These are phyloP conservation scores for Fusarium coicis DNA, from an alignment of 2,329 filamentous ascomycete species.

Conservation along the genomic window DNA sequence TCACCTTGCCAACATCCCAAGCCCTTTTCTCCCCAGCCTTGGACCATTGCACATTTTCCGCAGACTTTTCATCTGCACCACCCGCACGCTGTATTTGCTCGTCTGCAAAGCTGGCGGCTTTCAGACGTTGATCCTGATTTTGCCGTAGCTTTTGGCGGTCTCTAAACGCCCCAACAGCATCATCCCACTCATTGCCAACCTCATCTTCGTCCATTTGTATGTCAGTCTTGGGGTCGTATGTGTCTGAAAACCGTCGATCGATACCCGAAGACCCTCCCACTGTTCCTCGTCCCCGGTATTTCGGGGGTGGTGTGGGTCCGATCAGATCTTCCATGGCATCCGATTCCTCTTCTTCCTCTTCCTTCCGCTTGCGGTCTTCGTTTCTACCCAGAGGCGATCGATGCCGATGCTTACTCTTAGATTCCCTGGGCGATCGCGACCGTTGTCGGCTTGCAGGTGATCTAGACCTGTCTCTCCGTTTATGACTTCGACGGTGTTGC, in stretches of 20 bases:
- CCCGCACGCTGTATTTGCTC: conserved; percentile 72
- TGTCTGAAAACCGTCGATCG: conserved; percentile 80
- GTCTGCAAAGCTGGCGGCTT: conserved; percentile 81
- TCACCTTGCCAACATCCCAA: conserved; percentile 67
- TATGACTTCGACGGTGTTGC: conserved; percentile 28
- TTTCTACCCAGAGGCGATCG: conserved; percentile 43
- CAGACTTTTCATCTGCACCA: conserved; percentile 66
- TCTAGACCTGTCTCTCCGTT: conserved; percentile 38
- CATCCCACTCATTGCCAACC: conserved; percentile 77
- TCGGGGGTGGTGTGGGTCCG: conserved; percentile 73
- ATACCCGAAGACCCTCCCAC: conserved; percentile 72
- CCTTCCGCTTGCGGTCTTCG: conserved; percentile 28
- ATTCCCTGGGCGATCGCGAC: conserved; percentile 48
- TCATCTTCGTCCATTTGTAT: conserved; percentile 60
- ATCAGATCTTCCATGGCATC: conserved; percentile 82
- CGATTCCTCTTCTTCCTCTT: conserved; percentile 54
- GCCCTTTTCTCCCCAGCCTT: conserved; percentile 72
- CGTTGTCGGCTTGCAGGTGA: conserved; percentile 44
- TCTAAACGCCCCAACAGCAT: conserved; percentile 79
- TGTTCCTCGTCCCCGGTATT: conserved; percentile 74
- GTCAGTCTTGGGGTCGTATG: conserved; percentile 69
- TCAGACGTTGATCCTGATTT: conserved; percentile 79
- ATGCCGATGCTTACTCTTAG: conserved; percentile 48
- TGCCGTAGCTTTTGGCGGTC: conserved; percentile 84
- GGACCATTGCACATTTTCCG: conserved; percentile 77